Conservation (phyloP, 1,139 yeast genomes). For the Lizanozyma gosingica region DNA sequence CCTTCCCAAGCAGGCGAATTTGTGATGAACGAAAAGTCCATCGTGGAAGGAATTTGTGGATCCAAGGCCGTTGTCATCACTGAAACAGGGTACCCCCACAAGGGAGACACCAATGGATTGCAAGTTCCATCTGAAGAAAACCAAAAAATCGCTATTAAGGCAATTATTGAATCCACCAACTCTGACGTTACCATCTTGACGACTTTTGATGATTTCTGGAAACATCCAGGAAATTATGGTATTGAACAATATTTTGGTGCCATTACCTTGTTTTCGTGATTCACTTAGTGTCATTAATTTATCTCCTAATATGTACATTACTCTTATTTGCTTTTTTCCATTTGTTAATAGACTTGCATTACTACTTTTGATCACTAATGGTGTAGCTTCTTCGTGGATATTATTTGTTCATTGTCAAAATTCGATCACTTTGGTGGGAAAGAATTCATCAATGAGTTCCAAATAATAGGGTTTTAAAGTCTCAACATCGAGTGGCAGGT, state of each 20-base stretch:
- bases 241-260: constrained; percentile 85
- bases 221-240: constrained; percentile 72
- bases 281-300: too few relatives aligned
- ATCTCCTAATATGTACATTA: too few relatives aligned
- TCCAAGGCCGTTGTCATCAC: constrained; percentile 47
- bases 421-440: constrained; percentile 48
- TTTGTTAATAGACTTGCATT: not conserved
- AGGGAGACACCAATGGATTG: constrained; percentile 60
- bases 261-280: constrained; percentile 28
- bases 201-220: constrained; percentile 78
- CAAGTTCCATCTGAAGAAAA: constrained; percentile 65
- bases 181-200: constrained; percentile 64
- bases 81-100: constrained; percentile 86
- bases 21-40: constrained; percentile 48
- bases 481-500: constrained; percentile 17
- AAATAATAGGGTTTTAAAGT: constrained; percentile 48
- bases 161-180: constrained; percentile 44
- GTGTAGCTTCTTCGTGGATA: not conserved
- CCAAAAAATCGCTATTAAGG: constrained; percentile 59
- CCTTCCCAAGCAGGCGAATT: constrained; percentile 72
- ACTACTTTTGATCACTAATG: too few relatives aligned
- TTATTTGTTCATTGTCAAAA: constrained; percentile 25
- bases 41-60: constrained; percentile 46
- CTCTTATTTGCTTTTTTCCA: too few relatives aligned
- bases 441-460: constrained; percentile 59